Base-by-base conservation (phyloP, 148 eudicot genomes). In the Rhododendron henanense region DNA sequence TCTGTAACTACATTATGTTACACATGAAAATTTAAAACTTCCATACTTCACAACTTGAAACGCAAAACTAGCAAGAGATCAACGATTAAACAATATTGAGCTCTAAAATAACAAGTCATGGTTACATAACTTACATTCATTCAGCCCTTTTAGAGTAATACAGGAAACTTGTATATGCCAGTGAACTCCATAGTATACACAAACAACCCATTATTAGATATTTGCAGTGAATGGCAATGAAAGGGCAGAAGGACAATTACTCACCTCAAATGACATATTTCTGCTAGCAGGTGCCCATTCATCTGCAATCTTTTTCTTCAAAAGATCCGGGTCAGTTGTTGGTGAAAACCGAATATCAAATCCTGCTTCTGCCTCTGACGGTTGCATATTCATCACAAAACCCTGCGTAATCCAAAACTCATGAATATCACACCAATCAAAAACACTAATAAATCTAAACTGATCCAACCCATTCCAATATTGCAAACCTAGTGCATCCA, bases 251-350 rank as follows among this genome's bases (percentile, higher is more conserved):
- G n/a, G 81, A 53, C 69, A 82, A 86, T 51, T 10, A 81, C 21
- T 87, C 73, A 96, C 99, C 93, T 96, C 81, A 87, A 83, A 97
- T 37, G 94, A 90, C 95, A 97, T 92, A 91, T 95, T 97, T 92
- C 98, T 92, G 55, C 91, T 91, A n/a, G 92, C 90, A 31, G 99
- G 99, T 76, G 99, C 99, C 99, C 99, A 97, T 85, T 97, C 96
- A 85, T 95, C 94, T 13, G 90, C 92, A 79, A 97, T 91, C 41
- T 93, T 93, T 85, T 88, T 90, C 90, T 84, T 93, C 87, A 95
- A 23, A 65, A 88, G 86, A 88, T 95, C 94, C 0, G 94, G 87
- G 77, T 97, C 96, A 5, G 88, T 90, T 3, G 92, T 94, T 1
- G 99, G 99, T 31, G 98, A 93, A 79, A 94, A 53, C 65, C 98